Conservation (phyloP, 2,329 filamentous ascomycete genomes). For the Penicillium sp. region DNA sequence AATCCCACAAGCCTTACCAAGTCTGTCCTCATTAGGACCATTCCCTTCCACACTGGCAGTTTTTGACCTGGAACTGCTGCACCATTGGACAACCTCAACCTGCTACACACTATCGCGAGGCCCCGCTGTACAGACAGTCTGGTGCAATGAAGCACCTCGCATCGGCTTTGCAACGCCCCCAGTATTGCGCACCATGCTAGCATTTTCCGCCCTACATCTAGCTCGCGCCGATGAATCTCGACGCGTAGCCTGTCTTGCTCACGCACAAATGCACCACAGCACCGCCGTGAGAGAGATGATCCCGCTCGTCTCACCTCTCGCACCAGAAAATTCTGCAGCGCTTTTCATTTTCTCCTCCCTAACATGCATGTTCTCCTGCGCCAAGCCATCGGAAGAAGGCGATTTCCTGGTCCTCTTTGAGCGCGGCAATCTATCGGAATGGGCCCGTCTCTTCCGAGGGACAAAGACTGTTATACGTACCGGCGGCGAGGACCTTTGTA, state of each 20-base stretch:
- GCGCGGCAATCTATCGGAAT: no score
- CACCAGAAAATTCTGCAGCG: no score
- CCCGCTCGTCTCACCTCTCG: no score
- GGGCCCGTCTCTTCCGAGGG: no score
- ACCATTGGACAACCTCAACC: constrained; percentile 47
- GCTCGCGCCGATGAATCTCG: constrained; percentile 35
- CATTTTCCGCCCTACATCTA: constrained; percentile 45
- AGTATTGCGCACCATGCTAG: constrained; percentile 44
- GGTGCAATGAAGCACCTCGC: constrained; percentile 42
- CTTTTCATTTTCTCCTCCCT: no score
- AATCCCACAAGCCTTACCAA: neutral
- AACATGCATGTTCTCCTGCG: no score
- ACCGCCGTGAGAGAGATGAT: constrained; percentile 18
- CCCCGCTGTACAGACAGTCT: constrained; percentile 38
- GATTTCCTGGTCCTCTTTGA: no score
- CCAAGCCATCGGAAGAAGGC: no score
- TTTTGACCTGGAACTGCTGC: constrained; percentile 45
- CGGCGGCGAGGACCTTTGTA: no score
- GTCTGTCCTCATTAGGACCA: neutral
- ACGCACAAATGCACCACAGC: constrained; percentile 34
- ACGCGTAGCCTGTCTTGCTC: constrained; percentile 34
- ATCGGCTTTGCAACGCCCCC: constrained; percentile 42
- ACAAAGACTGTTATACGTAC: no score
- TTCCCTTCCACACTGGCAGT: constrained; percentile 18
- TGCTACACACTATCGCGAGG: constrained; percentile 41